Evolutionary conservation across 202 grass and related monocot genomes (phyloP), one percentile per base, ranked within the genome.

Genomic region (Dendrocalamus latiflorus): DNA sequence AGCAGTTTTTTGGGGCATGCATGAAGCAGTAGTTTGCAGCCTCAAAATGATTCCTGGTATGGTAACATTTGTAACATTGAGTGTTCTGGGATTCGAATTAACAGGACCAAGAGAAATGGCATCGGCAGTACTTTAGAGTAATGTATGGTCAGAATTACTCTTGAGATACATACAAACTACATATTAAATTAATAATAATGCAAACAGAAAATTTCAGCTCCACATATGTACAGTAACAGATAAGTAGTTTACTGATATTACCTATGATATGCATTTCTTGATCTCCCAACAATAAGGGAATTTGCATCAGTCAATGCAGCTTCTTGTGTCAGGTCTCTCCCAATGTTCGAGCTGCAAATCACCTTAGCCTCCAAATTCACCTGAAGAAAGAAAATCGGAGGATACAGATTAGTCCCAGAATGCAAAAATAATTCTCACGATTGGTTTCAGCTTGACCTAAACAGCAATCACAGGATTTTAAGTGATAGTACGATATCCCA

Each of bases 361-460:
- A 98, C 89, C 55, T 95, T 95, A 18, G 92, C 89, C 82, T 98
- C 96, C 91, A 98, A 90, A 78, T 80, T 94, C 20, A 97, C 86
- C 94, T 97, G 36, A 73, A 30, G 62, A 78, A 4, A 8, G 3
- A 8, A 74, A 65, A n/a, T n/a, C n/a, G n/a, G 26, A 51, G n/a
- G 34, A 48, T 75, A 47, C 15, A 49, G 2, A 18, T 20, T 59
- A 67, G 25, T 43, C n/a, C n/a, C n/a, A n/a, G n/a, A n/a, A n/a
- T n/a, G n/a, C n/a, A n/a, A n/a, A n/a, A n/a, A n/a, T n/a, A n/a
- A n/a, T n/a, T n/a, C n/a, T n/a, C n/a, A n/a, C n/a, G n/a, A n/a
- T n/a, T n/a, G n/a, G n/a, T n/a, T n/a, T n/a, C n/a, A n/a, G n/a
- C n/a, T n/a, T n/a, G n/a, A n/a, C n/a, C n/a, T n/a, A n/a, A n/a